phyloP scores from a whole-genome alignment of 1,284 basidiomycete genomes.

The Melampsora abietis-canadensis region DNA sequence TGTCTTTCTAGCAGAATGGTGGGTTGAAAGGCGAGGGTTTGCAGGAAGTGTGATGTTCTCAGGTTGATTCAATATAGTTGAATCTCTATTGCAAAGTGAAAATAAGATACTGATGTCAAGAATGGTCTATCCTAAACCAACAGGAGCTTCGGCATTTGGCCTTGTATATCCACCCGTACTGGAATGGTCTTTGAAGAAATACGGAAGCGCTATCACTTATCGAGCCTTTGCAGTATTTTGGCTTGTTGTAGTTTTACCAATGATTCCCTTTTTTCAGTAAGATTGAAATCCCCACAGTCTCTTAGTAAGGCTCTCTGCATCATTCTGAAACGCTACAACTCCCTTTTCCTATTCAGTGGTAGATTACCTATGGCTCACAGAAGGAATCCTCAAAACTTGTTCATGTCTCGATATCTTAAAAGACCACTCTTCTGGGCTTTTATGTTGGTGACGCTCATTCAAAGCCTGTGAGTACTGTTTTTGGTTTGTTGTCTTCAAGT shows the following conservation, averaged over 20 bases:
- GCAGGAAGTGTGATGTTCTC: conserved; percentile 23
- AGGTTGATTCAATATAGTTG: background rate
- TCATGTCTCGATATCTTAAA: conserved; percentile 10
- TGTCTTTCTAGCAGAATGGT: conserved; percentile 31
- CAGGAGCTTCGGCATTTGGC: conserved; percentile 25
- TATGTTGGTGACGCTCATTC: background rate
- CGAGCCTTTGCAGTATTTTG: conserved; percentile 15
- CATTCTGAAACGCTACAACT: background rate
- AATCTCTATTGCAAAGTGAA: background rate
- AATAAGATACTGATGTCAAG: too few relatives aligned
- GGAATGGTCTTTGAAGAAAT: conserved; percentile 20
- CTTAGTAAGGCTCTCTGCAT: background rate
- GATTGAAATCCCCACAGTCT: background rate
- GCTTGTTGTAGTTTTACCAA: conserved; percentile 6
- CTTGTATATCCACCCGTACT: conserved; percentile 17
- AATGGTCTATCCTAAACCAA: background rate
- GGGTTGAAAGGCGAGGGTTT: conserved; percentile 24
- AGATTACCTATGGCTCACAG: conserved; percentile 10
- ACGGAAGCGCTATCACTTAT: conserved; percentile 4
- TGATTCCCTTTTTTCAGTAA: conserved; percentile 24
- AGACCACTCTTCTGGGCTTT: conserved; percentile 38
- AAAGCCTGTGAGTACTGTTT: too few relatives aligned
- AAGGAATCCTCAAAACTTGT: background rate
- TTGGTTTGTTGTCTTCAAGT: too few relatives aligned
- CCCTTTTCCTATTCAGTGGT: background rate